Percentiles rank a stretch among this genome's conserved stretches.
These are phyloP conservation scores for Aureobasidium lini DNA, from an alignment of 2,329 filamentous ascomycete genomes.

Conservation along the genomic window DNA sequence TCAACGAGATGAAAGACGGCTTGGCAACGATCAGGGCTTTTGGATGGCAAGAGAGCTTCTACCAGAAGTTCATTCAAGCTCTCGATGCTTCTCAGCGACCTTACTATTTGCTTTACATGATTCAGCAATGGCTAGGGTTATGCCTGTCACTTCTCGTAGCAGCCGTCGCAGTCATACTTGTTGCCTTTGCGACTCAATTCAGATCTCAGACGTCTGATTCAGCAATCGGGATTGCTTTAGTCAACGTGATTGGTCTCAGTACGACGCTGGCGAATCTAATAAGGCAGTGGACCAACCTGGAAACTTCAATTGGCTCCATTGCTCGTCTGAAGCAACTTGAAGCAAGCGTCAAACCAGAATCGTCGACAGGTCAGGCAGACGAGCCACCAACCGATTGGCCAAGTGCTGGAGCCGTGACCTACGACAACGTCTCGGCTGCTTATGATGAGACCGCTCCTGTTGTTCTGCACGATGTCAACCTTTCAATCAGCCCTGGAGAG, in stretches of 20 bases:
- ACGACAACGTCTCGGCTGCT: neutral
- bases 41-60: conserved; percentile 42
- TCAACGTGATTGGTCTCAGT: conserved; percentile 46
- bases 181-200: conserved; percentile 34
- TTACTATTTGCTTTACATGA: conserved; percentile 37
- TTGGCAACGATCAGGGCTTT: conserved; percentile 46
- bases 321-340: conserved; percentile 43
- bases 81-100: conserved; percentile 38
- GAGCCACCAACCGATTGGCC: neutral
- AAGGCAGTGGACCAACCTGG: conserved; percentile 46
- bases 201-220: conserved; percentile 35
- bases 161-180: conserved; percentile 20
- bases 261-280: conserved; percentile 43
- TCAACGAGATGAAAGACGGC: conserved; percentile 43
- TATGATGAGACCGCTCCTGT: neutral
- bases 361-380: neutral
- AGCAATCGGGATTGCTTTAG: conserved; percentile 43
- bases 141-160: conserved; percentile 35
- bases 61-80: conserved; percentile 24
- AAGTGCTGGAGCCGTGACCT: neutral
- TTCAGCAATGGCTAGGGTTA: conserved; percentile 39
- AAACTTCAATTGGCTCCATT: conserved; percentile 50
- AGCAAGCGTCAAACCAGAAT: neutral
- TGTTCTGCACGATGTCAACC: conserved; percentile 38
- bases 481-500: conserved; percentile 41